Base-by-base conservation (phyloP, 2,329 filamentous ascomycete genomes). In the Colletotrichum tamarilloi region DNA sequence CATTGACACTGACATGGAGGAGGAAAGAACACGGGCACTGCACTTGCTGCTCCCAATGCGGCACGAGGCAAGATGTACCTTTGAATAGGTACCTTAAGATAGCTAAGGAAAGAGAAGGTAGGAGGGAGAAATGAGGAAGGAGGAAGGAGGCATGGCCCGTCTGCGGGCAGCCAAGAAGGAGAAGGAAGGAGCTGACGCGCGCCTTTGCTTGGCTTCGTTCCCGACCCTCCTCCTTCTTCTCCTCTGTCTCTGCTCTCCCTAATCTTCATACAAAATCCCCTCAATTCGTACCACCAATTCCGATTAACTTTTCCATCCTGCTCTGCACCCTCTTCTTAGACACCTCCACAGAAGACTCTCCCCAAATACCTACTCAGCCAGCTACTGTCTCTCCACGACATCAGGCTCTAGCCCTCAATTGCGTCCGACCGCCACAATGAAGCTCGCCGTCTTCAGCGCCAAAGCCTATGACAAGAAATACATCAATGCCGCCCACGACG, bases 391-490 rank as follows among this genome's bases (percentile, higher is more conserved):
- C 30, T 32, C 8, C 30, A 32, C 30, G 30, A 8, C 30, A 32
- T 32, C 8, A 11, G 9, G 4, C 30, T 32, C 56, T 46, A 57
- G 26, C 35, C 22, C 19, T 55, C n/a, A 32, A 46, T 66, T 30
- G 11, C 26, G 6, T 28, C n/a, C 16, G 26, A 35, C 14, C 32
- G 58, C 58, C 67, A n/a, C 24, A 62, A 89, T 90, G 87, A 89
- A 89, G 80, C 83, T 93, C 78, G 87, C 89, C 75, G 85, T 93
- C 74, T 93, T 92, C 82, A 92, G 89, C 82, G 83, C 90, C 68
- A 92, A 92, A 81, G 84, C 89, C 62, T 92, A 92, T 81, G 91
- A 92, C 83, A 87, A 86, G 76, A 82, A 84, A 72, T 91, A 86
- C 80, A 82, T 92, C 53, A 81, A 84, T 52, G 81, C 83, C 52